These are phyloP conservation scores for Volvariella surrecta DNA, from an alignment of 1,284 basidiomycete genomes.

Conservation along the genomic window DNA sequence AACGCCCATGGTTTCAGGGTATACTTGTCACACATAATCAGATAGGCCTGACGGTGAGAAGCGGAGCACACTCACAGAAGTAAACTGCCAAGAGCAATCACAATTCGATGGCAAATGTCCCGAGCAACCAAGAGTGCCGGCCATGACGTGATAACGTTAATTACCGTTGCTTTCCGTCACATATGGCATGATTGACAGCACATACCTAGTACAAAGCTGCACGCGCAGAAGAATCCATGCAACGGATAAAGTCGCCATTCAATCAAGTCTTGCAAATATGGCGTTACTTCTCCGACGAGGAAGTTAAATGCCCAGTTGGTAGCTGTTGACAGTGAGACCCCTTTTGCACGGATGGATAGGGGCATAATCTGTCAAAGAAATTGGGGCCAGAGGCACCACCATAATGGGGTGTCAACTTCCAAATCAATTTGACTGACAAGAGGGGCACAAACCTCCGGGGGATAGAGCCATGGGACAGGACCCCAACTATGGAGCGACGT, in stretches of 20 bases:
- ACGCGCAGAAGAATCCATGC: slow-evolving; percentile 91
- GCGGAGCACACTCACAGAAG: slow-evolving; percentile 43
- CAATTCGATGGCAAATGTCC: no score
- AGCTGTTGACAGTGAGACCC: slow-evolving; percentile 88
- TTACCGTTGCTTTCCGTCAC: no score
- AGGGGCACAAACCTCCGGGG: slow-evolving; percentile 54
- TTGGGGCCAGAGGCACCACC: no score
- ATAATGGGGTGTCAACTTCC: no score
- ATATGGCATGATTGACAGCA: slow-evolving; percentile 10
- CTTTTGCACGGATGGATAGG: slow-evolving; percentile 84
- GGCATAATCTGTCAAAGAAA: slow-evolving; percentile 73
- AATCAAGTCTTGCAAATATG: slow-evolving; percentile 84
- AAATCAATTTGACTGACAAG: slow-evolving; percentile 1
- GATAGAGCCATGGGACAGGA: slow-evolving; percentile 83
- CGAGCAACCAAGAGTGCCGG: no score
- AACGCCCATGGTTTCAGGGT: slow-evolving; percentile 76
- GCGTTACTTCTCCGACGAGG: slow-evolving; percentile 85
- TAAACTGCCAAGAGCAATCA: slow-evolving; percentile 38
- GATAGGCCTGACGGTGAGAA: slow-evolving; percentile 5
- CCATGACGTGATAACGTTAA: no score
- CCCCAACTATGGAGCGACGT: slow-evolving; percentile 44
- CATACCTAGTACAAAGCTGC: slow-evolving; percentile 76
- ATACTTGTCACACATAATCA: slow-evolving; percentile 40
- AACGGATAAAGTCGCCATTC: slow-evolving; percentile 93
- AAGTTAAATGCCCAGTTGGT: slow-evolving; percentile 77